A percentile compares a stretch with the other conserved stretches of the same genome.
Evolutionary conservation across 2,329 filamentous ascomycete genomes (phyloP).

Genomic region (Domatiomyces globalis): DNA sequence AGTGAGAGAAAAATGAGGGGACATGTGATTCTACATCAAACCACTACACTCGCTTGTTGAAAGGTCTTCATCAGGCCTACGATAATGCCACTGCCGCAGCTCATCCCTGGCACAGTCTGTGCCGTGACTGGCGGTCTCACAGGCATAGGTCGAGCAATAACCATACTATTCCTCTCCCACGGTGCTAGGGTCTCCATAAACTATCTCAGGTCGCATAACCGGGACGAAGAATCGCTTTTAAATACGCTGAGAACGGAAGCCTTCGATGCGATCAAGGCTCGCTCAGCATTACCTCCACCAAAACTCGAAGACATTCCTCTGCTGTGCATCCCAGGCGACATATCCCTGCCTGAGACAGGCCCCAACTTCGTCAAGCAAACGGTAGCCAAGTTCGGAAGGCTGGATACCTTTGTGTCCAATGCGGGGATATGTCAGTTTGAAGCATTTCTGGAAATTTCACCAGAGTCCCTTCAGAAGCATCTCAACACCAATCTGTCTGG

Average conservation of each 20-base stretch:
- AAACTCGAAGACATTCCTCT: constrained; percentile 12
- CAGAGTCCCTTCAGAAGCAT: constrained; percentile 56
- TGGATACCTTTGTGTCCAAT: constrained; percentile 24
- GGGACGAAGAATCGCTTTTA: constrained; percentile 17
- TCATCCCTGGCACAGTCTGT: constrained; percentile 51
- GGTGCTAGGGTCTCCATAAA: constrained; percentile 22
- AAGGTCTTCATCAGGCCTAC: not conserved
- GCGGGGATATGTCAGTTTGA: constrained; percentile 56
- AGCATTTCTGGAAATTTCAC: constrained; percentile 65
- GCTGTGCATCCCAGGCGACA: constrained; percentile 60
- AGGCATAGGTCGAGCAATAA: constrained; percentile 75
- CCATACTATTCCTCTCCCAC: constrained; percentile 50
- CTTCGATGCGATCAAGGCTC: constrained; percentile 16
- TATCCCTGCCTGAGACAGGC: constrained; percentile 60
- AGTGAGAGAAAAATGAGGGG: no score
- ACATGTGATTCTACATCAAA: not conserved
- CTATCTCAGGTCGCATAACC: constrained; percentile 19
- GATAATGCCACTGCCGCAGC: constrained; percentile 14
- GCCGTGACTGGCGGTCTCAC: constrained; percentile 79
- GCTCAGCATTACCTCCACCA: not conserved
- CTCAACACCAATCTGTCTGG: constrained; percentile 31
- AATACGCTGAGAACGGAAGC: constrained; percentile 14
- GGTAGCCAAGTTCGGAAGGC: constrained; percentile 18
- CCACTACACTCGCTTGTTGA: no score
- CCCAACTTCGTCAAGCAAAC: constrained; percentile 47